Evolutionary conservation across 1,284 basidiomycete species (phyloP).

Genomic region (Puccinia polysora): DNA sequence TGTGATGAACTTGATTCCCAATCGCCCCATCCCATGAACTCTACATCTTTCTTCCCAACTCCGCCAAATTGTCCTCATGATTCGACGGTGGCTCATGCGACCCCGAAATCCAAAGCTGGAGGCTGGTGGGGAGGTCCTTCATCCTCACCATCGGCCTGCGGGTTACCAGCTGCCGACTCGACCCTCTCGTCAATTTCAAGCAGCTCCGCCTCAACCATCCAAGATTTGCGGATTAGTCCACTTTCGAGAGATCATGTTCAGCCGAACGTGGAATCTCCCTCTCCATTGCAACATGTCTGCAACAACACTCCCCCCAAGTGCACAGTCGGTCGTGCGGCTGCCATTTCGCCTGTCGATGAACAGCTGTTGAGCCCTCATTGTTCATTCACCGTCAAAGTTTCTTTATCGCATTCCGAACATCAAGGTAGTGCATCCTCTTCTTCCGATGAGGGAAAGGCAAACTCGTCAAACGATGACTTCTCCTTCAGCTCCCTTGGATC

Average conservation of each 20-base stretch:
- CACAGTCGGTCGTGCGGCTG: background rate
- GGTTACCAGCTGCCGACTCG: background rate
- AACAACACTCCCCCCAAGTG: background rate
- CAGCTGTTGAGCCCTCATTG: background rate
- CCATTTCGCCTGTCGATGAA: background rate
- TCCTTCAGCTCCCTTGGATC: conserved; percentile 26
- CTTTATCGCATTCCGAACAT: background rate
- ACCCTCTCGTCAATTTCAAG: conserved; percentile 8
- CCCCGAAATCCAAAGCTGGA: conserved; percentile 5
- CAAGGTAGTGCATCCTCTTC: conserved; percentile 10
- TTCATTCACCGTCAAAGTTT: background rate
- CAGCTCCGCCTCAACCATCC: background rate
- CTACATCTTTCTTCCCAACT: background rate
- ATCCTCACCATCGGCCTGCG: background rate
- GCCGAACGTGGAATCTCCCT: background rate
- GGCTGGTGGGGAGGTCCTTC: conserved; percentile 13
- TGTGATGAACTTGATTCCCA: background rate
- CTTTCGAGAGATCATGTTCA: background rate
- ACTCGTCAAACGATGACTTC: conserved; percentile 18
- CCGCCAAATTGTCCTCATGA: background rate
- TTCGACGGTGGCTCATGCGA: conserved; percentile 14
- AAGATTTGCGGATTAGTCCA: background rate
- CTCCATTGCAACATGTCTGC: background rate
- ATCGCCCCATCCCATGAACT: conserved; percentile 4
- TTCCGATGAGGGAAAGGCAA: conserved; percentile 1